Conservation (phyloP, 768 basidiomycete species). For the Coprinopsis strossmayeri region DNA sequence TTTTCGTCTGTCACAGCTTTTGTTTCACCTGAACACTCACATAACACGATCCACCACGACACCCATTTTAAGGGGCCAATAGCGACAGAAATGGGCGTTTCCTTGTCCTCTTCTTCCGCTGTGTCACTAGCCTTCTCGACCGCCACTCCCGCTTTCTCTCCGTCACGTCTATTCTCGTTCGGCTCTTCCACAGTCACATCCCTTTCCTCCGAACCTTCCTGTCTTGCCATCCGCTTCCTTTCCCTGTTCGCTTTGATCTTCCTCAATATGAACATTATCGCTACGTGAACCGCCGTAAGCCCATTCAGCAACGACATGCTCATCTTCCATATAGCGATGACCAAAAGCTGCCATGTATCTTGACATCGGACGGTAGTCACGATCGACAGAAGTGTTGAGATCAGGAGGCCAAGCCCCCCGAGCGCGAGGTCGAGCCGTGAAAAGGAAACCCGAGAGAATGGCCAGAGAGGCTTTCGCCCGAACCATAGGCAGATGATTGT, state of each 20-base stretch:
- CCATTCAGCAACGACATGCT: conserved; percentile 15
- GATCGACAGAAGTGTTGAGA: conserved; percentile 11
- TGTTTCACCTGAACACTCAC: conserved; percentile 1
- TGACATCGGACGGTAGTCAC: conserved; percentile 12
- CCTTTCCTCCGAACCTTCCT: conserved; percentile 2
- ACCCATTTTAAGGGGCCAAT: conserved; percentile 7
- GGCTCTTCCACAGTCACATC: not conserved
- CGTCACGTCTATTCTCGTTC: not conserved
- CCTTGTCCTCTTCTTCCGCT: not conserved
- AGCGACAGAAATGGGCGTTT: conserved; percentile 5
- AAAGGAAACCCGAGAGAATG: conserved; percentile 10
- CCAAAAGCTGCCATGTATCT: conserved; percentile 15
- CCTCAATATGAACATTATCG: conserved; percentile 8
- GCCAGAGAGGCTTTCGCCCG: conserved; percentile 14
- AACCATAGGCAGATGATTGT: conserved; percentile 15
- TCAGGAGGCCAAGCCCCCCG: conserved; percentile 8
- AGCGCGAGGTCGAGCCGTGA: conserved; percentile 11
- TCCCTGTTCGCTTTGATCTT: conserved; percentile 4
- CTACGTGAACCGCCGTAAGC: conserved; percentile 14
- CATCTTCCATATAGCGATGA: conserved; percentile 16
- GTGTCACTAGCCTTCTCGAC: not conserved
- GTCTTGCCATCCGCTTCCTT: not conserved
- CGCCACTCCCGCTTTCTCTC: not conserved
- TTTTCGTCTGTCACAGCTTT: not conserved
- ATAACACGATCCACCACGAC: conserved; percentile 10